Evolutionary conservation across 495 filamentous ascomycete genomes (phyloP), one percentile per base, ranked within the genome.

Genomic region (Talaromyces proteolyticus): DNA sequence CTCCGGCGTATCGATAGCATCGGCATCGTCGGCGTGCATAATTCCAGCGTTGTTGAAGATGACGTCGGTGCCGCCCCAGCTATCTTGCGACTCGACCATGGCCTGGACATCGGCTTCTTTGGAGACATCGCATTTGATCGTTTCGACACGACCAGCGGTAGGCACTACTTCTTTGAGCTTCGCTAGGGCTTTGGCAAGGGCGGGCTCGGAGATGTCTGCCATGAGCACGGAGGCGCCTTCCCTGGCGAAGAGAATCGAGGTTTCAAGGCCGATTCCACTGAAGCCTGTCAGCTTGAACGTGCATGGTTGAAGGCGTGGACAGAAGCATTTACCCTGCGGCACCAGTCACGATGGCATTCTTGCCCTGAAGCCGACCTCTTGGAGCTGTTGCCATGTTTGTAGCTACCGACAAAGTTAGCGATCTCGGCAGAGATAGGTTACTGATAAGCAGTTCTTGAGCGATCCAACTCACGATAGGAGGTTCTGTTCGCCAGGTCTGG

Each of bases 31-130:
- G 24, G 77, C 79, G 65, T 96, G 91, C 93, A 98, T 98, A 62
- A 98, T 98, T 16, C 93, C 93, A 0, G 93, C 93, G 62, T 98
- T 98, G 79, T 98, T 98, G 81, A 96, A 98, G 54, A 98, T 88
- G 56, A 96, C 76, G 64, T 98, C 93, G 0, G 89, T 71, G n/a
- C 93, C 93, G 57, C 91, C 92, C 89, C 88, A 95, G 42, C 70
- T 52, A 59, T 96, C 91, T 42, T 90, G 64, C 2, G 73, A 65
- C 49, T 83, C 80, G n/a, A 95, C 76, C 53, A 81, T 73, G 23
- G 84, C 78, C 53, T 86, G 66, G 19, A 96, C 81, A 24, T 89
- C 77, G 51, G 74, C 57, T 67, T 96, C 91, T 57, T 89, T 87
- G 52, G 80, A 74, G 38, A 86, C 81, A 57, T 86, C 82, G 62